A percentile compares a stretch with the other conserved stretches of the same genome.
phyloP scores from a whole-genome alignment of 2,329 filamentous ascomycete species.

The Ambrosiella cleistominuta region DNA sequence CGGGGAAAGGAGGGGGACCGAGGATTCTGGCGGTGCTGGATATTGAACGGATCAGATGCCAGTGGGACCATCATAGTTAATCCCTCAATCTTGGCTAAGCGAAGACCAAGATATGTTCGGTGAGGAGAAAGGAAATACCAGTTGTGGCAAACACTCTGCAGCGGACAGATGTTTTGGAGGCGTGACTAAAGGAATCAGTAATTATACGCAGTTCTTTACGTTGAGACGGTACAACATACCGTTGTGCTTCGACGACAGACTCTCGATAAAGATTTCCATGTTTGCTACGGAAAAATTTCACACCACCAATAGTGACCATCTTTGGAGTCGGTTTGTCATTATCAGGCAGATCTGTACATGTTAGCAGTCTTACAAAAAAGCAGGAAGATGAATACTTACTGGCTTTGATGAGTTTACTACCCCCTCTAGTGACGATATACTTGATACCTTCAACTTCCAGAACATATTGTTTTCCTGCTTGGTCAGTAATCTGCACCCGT shows the following conservation, averaged over 20 bases:
- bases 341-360: constrained; percentile 19
- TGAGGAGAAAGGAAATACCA: constrained; percentile 39
- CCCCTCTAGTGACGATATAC: constrained; percentile 57
- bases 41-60: no score
- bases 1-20: background rate
- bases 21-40: background rate
- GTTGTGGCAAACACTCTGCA: constrained; percentile 58
- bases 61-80: no score
- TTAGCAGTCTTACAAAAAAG: constrained; percentile 29
- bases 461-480: constrained; percentile 9
- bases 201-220: constrained; percentile 23
- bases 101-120: background rate
- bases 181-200: constrained; percentile 23
- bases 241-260: constrained; percentile 56
- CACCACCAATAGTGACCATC: constrained; percentile 51
- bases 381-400: constrained; percentile 34
- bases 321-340: constrained; percentile 50
- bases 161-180: constrained; percentile 53
- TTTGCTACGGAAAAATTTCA: constrained; percentile 72
- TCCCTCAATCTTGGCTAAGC: no score
- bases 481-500: background rate
- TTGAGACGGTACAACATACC: constrained; percentile 35
- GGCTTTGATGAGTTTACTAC: constrained; percentile 64
- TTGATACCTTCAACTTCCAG: constrained; percentile 46
- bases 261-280: constrained; percentile 71